Conservation (phyloP, 225 moss, liverwort and hornwort species). For the Pseudisothecium myosuroides region DNA sequence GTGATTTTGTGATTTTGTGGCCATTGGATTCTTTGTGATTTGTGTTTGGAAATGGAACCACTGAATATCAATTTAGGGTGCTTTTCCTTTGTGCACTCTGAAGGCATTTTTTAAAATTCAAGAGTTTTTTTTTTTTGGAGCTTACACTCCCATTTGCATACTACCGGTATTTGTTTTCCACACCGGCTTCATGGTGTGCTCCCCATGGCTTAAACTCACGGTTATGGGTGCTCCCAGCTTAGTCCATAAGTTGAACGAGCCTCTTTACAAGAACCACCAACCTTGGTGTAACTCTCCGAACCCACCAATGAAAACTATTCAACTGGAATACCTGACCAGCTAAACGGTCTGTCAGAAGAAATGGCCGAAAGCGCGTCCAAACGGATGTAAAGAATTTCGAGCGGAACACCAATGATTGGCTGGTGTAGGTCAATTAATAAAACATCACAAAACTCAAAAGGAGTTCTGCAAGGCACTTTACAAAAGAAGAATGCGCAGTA, state of each 20-base stretch:
- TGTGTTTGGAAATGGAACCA: too few relatives aligned
- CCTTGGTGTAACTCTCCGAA: not conserved
- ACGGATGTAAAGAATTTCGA: not conserved
- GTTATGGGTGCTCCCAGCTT: too few relatives aligned
- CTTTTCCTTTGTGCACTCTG: too few relatives aligned
- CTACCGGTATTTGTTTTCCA: too few relatives aligned
- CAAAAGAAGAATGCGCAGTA: constrained; percentile 21
- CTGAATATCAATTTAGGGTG: too few relatives aligned
- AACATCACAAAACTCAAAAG: constrained; percentile 9
- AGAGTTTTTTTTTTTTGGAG: too few relatives aligned
- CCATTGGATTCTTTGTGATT: too few relatives aligned
- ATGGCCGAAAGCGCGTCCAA: not conserved
- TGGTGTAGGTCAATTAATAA: constrained; percentile 18
- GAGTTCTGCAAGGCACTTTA: constrained; percentile 31
- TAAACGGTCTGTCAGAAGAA: not conserved
- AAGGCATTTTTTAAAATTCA: too few relatives aligned
- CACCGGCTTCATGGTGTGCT: too few relatives aligned
- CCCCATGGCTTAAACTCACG: too few relatives aligned
- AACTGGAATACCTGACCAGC: not conserved
- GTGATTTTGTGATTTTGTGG: too few relatives aligned
- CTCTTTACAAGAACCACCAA: not conserved
- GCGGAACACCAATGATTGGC: constrained; percentile 24
- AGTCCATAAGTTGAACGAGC: not conserved
- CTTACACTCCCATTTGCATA: too few relatives aligned
- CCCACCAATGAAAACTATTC: not conserved